Evolutionary conservation across 768 basidiomycete genomes (phyloP).

Genomic region (Amanita molliuscula): DNA sequence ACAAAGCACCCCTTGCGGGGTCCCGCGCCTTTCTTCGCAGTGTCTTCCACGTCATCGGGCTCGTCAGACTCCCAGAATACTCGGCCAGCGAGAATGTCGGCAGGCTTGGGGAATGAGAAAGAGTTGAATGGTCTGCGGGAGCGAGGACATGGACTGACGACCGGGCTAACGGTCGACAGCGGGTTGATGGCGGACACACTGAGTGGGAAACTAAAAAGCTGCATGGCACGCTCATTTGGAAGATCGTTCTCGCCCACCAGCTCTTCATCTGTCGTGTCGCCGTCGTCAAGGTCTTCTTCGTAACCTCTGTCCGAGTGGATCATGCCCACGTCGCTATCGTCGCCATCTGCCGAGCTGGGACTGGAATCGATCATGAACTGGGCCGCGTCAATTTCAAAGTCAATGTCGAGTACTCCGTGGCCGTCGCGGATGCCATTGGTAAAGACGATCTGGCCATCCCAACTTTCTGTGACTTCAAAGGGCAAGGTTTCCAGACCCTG

Average conservation of each 20-base stretch:
- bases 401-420: constrained; percentile 51
- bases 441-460: constrained; percentile 70
- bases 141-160: constrained; percentile 32
- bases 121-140: constrained; percentile 17
- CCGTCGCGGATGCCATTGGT: constrained; percentile 53
- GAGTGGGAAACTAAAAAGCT: constrained; percentile 55
- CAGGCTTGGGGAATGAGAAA: constrained; percentile 42
- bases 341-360: constrained; percentile 26
- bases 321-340: constrained; percentile 42
- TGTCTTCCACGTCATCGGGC: constrained; percentile 23
- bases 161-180: constrained; percentile 60
- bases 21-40: constrained; percentile 16
- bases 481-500: constrained; percentile 29
- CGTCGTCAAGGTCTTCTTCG: constrained; percentile 42
- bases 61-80: constrained; percentile 44
- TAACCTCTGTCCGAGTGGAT: constrained; percentile 32
- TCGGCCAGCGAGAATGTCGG: constrained; percentile 59
- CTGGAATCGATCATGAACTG: constrained; percentile 40
- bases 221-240: constrained; percentile 69
- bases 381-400: constrained; percentile 57
- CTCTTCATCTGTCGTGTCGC: constrained; percentile 79
- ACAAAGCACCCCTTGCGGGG: constrained; percentile 33
- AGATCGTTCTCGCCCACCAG: constrained; percentile 67
- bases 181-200: constrained; percentile 62
- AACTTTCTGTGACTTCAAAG: constrained; percentile 63